These are phyloP conservation scores for Botryotinia calthae DNA, from an alignment of 2,329 filamentous ascomycete genomes.

Conservation along the genomic window DNA sequence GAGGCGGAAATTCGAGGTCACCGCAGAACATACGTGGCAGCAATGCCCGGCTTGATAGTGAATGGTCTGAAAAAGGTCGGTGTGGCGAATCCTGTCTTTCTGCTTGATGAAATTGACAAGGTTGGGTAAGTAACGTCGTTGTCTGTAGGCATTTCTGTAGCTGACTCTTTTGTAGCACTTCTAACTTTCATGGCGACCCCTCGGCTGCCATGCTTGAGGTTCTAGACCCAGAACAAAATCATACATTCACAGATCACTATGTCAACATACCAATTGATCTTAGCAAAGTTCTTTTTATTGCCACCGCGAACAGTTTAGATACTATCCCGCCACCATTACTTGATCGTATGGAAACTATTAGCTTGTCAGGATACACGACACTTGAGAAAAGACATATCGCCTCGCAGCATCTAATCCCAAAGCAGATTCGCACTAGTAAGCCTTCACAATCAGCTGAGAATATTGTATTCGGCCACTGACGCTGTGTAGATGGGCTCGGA, in stretches of 20 bases:
- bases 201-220: conserved; percentile 98
- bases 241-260: conserved; percentile 93
- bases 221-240: conserved; percentile 93
- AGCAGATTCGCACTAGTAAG: conserved; percentile 77
- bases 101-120: conserved; percentile 98
- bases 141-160: not conserved
- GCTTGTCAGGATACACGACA: conserved; percentile 91
- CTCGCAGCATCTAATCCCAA: conserved; percentile 87
- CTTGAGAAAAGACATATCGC: conserved; percentile 97
- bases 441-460: conserved; percentile 18
- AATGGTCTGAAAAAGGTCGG: conserved; percentile 93
- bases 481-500: conserved; percentile 62
- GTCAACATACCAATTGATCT: conserved; percentile 93
- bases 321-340: conserved; percentile 92
- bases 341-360: conserved; percentile 96
- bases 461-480: conserved; percentile 27
- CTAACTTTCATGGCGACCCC: conserved; percentile 92
- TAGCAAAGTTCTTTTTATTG: conserved; percentile 95
- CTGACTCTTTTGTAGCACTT: conserved; percentile 48
- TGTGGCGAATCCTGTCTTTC: conserved; percentile 89
- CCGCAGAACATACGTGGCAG: conserved; percentile 91
- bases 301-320: conserved; percentile 90
- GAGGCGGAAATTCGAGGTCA: conserved; percentile 97
- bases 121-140: conserved; percentile 50
- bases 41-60: conserved; percentile 96